Evolutionary conservation across 75 land plant genomes (phyloP), one percentile per base, ranked within the genome.

Genomic region (Sequoiadendron giganteum): DNA sequence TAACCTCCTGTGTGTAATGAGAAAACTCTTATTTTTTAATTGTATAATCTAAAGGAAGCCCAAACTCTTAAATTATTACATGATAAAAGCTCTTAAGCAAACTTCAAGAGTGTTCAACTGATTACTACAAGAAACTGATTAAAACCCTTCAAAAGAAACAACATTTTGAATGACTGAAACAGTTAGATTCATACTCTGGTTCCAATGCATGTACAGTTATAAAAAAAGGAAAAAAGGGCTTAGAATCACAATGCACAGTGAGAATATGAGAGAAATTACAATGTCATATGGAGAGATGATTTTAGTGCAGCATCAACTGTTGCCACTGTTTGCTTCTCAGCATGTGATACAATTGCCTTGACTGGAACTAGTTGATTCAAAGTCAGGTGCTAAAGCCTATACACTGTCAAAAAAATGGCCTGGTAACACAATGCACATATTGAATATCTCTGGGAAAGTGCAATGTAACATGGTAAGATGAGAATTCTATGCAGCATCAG

Each of bases 321-420:
- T 47, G 84, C 19, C 54, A 82, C 52, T 82, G 14, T 82, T 47
- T 82, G 84, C 84, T 82, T 47, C 84, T 82, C 87, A 95, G 96
- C 34, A 94, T 87, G 81, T 97, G 99, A 90, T 98, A 96, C 68
- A 97, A 92, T 87, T 97, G 99, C 83, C 99, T 93, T 65, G 70
- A 21, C n/a, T 65, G 70, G 7, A 65, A 65, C 70, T 5, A 25
- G 21, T 25, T 65, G 70, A 5, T 65, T 65, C n/a, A 65, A 25
- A 30, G 30, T 65, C 30, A 65, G 70, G 70, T 65, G n/a, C 70
- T 65, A 25, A 65, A 7, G 70, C n/a, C 10, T 79, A 21, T 79
- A 79, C 45, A 79, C 42, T 79, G 45, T 79, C 28, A 19, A 42
- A 42, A 79, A 79, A 25, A 76, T 18, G 47, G 82, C 45, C 70